phyloP scores from a whole-genome alignment of 371 early-diverging fungal species.

The Mortierella sp. region DNA sequence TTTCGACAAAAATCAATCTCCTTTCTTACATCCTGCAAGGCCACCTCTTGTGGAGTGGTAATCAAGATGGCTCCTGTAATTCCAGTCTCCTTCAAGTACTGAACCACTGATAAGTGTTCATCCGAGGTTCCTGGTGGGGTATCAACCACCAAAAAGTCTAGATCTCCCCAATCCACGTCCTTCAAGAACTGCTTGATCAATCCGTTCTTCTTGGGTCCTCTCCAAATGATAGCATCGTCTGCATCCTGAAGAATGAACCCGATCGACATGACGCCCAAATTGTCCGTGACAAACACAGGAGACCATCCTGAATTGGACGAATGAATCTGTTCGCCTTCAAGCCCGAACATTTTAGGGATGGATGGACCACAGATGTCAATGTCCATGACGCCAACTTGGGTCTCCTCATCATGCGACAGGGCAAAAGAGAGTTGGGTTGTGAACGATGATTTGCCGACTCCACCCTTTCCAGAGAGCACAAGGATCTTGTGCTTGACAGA shows the following conservation, averaged over 20 bases:
- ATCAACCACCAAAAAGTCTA: constrained; percentile 97
- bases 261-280: constrained; percentile 93
- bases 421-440: constrained; percentile 85
- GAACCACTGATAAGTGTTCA: constrained; percentile 93
- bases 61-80: constrained; percentile 95
- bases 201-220: constrained; percentile 97
- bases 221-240: constrained; percentile 98
- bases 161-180: constrained; percentile 93
- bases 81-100: constrained; percentile 80
- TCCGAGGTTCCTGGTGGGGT: constrained; percentile 99
- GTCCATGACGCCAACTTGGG: constrained; percentile 94
- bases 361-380: constrained; percentile 99
- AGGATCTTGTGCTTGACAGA: constrained; percentile 85
- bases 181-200: constrained; percentile 97
- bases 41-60: constrained; percentile 98
- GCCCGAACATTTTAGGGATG: constrained; percentile 93
- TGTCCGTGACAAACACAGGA: constrained; percentile 93
- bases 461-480: constrained; percentile 99
- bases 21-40: constrained; percentile 95
- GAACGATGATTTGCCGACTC: constrained; percentile 97
- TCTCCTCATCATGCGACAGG: constrained; percentile 70
- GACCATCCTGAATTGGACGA: constrained; percentile 86
- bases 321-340: constrained; percentile 90
- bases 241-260: constrained; percentile 92
- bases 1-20: constrained; percentile 97